Base-by-base conservation (phyloP, 2,329 filamentous ascomycete genomes). In the Colletotrichum ledebouriae region DNA sequence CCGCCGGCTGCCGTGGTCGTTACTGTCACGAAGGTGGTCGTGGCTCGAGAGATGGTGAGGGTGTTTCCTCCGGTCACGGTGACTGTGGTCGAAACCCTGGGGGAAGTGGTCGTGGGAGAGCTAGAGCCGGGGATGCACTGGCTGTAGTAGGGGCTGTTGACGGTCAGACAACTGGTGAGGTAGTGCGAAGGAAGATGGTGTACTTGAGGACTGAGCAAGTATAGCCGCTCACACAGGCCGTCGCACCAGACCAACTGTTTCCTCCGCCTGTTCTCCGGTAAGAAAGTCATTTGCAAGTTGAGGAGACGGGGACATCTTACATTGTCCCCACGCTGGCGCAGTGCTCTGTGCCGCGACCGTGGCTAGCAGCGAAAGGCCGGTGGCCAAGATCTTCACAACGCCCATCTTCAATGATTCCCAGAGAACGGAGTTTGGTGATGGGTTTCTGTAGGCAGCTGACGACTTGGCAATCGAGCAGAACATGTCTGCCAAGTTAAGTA, bases 181-280 rank as follows among this genome's bases (percentile, higher is more conserved):
- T 12, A n/a, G 2, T 17, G n/a, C 9, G 11, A 15, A 39, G 20
- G 17, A 6, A 49, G 20, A 5, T 15, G 25, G 9, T 11, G 2
- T 55, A 70, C 69, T 70, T 70, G 15, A 69, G 53, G 20, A 69
- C 33, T 3, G 56, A 60, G 39, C 69, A 70, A 17, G 65, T 69
- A 42, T 70, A 70, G 7, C 69, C 69, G 52, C 60, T 69, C 12
- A 49, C 56, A 33, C 69, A 70, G 17, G 39, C 41, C 7, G 65
- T 70, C n/a, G 33, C 42, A 4, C 68, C 65, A 22, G 20, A 58
- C 65, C 65, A 70, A n/a, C 22, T 56, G 25, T 56, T 65, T 4
- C 69, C 69, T 10, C 69, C 69, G 25, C 69, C 69, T 70, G 11
- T 12, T 7, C 3, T 10, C 6, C 12, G 22, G 41, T 69, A 25